Evolutionary conservation across 768 basidiomycete genomes (phyloP).

Genomic region (Tricholoma hemisulphureum): DNA sequence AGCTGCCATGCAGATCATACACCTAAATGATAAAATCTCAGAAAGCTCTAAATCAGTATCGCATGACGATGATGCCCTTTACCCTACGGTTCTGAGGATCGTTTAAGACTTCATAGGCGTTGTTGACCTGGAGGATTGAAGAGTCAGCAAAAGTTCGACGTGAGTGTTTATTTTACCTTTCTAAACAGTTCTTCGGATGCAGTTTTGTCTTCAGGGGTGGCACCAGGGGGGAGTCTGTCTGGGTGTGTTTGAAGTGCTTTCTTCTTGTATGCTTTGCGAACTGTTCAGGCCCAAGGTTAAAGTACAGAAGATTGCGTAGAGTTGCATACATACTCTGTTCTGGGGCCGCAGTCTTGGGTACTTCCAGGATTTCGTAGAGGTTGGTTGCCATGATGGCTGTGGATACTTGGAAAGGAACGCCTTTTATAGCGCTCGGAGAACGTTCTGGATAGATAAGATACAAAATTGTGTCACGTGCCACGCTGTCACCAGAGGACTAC

Average conservation of each 20-base stretch:
- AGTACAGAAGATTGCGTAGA: background rate
- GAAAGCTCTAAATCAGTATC: background rate
- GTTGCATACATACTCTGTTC: conserved; percentile 60
- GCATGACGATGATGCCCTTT: conserved; percentile 14
- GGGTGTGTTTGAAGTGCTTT: conserved; percentile 74
- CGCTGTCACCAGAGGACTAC: no score
- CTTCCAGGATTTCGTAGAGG: conserved; percentile 64
- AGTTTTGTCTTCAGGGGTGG: conserved; percentile 57
- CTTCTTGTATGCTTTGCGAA: conserved; percentile 77
- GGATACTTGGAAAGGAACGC: background rate
- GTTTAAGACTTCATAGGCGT: conserved; percentile 74
- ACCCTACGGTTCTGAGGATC: conserved; percentile 60
- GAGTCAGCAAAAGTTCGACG: conserved; percentile 7
- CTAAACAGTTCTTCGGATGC: conserved; percentile 57
- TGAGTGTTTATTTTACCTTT: conserved; percentile 26
- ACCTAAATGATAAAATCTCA: conserved; percentile 33
- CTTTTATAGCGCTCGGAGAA: background rate
- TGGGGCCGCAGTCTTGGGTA: conserved; percentile 50
- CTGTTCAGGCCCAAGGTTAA: conserved; percentile 33
- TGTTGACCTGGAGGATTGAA: conserved; percentile 51
- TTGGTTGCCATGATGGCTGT: conserved; percentile 44
- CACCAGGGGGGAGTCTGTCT: conserved; percentile 59
- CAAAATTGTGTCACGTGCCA: no score
- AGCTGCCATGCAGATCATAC: conserved; percentile 71
- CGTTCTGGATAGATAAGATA: no score